These are phyloP conservation scores for Aspergillus persii DNA, from an alignment of 2,329 filamentous ascomycete genomes.

Conservation along the genomic window DNA sequence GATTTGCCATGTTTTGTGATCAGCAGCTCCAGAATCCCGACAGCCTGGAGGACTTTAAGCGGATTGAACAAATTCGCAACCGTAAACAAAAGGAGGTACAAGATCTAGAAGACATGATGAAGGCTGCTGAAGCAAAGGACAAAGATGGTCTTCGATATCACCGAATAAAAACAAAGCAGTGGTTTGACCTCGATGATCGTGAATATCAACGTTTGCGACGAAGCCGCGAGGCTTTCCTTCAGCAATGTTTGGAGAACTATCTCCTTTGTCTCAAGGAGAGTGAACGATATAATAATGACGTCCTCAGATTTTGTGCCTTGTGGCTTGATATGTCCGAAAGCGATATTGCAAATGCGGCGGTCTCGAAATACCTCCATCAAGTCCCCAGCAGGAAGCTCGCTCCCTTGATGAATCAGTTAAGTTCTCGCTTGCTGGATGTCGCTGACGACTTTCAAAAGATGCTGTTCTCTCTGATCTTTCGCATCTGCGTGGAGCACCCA, in stretches of 20 bases:
- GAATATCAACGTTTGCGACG: conserved; percentile 78
- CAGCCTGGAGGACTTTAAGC: conserved; percentile 76
- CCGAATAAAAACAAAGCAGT: conserved; percentile 72
- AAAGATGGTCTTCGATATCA: conserved; percentile 59
- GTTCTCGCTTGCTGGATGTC: conserved; percentile 79
- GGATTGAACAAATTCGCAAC: conserved; percentile 74
- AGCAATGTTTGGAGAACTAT: conserved; percentile 89
- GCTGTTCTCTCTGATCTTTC: conserved; percentile 69
- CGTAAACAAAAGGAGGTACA: conserved; percentile 78
- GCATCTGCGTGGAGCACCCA: conserved; percentile 88
- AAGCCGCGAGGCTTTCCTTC: conserved; percentile 78
- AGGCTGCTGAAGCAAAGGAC: conserved; percentile 49
- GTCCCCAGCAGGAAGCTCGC: conserved; percentile 94
- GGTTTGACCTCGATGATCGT: conserved; percentile 84
- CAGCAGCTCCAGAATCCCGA: conserved; percentile 87
- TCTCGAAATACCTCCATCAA: conserved; percentile 64
- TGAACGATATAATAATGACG: conserved; percentile 84
- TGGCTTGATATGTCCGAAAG: conserved; percentile 89
- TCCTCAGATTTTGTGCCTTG: conserved; percentile 85
- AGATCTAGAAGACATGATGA: conserved; percentile 64
- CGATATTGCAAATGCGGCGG: conserved; percentile 72
- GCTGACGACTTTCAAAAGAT: conserved; percentile 71
- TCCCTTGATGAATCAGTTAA: conserved; percentile 89
- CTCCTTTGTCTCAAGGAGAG: conserved; percentile 79
- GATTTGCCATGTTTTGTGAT: conserved; percentile 94